Conservation (phyloP, 23 red algal genomes). For the Agarophyton chilense region DNA sequence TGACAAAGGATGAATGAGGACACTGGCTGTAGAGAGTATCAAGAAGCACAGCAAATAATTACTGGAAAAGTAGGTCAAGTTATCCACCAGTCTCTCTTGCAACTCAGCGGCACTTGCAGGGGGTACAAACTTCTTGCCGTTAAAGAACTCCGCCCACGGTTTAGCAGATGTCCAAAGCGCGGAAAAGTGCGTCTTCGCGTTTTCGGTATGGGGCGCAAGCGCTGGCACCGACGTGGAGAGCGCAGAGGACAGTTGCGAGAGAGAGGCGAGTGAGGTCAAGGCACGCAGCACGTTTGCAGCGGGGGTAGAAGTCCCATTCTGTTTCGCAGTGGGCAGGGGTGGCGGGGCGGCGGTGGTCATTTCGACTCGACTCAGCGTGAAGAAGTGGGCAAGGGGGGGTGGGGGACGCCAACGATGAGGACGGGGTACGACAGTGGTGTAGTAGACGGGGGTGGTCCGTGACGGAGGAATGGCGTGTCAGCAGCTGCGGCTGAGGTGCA, state of each 20-base stretch:
- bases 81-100: slow-evolving; percentile 46
- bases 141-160: slow-evolving; percentile 50
- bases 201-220: slow-evolving; percentile 18
- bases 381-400: not conserved
- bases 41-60: slow-evolving; percentile 56
- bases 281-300: not conserved
- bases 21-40: slow-evolving; percentile 13
- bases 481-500: not conserved
- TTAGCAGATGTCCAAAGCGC: slow-evolving; percentile 48
- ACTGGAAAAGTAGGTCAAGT: slow-evolving; percentile 48
- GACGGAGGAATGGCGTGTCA: not conserved
- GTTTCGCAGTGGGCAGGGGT: not conserved
- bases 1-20: slow-evolving; percentile 50
- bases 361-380: not conserved
- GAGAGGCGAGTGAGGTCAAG: not conserved
- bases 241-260: slow-evolving; percentile 7
- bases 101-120: slow-evolving; percentile 12
- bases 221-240: slow-evolving; percentile 33
- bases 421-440: too few relatives aligned
- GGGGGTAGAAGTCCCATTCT: not conserved
- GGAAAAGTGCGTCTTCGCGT: slow-evolving; percentile 10
- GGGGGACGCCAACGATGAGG: not conserved
- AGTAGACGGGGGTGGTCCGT: not conserved
- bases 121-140: slow-evolving; percentile 35
- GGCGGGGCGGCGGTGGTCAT: slow-evolving; percentile 4